Evolutionary conservation across 148 eudicot species (phyloP), one percentile per base, ranked within the genome.

Genomic region (Limonium bicolor): DNA sequence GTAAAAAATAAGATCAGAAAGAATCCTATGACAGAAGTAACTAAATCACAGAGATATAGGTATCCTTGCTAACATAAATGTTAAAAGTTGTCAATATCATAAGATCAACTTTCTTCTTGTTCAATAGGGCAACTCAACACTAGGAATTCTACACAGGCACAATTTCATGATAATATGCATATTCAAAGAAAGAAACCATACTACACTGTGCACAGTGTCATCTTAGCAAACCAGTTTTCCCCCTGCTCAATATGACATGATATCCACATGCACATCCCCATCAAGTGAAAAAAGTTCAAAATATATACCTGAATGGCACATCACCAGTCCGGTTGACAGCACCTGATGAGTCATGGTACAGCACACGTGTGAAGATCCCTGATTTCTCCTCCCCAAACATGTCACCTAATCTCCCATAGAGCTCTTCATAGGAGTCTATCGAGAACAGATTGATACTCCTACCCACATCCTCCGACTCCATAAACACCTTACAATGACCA

Each of bases 381-480:
- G 92, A 67, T 40, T 59, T 58, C 41, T 67, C 74, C 9, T 70
- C 47, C 10, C 69, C 70, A 41, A 79, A 80, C 81, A 86, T 68
- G 50, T 49, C 52, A 6, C 63, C 77, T n/a, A 86, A 61, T 63
- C 58, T 77, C 22, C 50, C 50, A 64, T 63, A 72, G 28, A 86
- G 53, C 53, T 86, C 83, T 58, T 76, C 94, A 45, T 82, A 82
- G 24, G 94, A 75, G 27, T 47, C 45, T 1, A 86, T 63, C 48
- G 64, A 32, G 0, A 75, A 65, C 11, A 82, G 79, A 49, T 78
- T 81, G 49, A 82, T 68, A 36, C 73, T 69, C 2, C 80, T 76
- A 25, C 79, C 85, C 40, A 73, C 71, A 22, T 73, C 80, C 60
- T 77, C 85, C 0, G 66, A 66, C 26, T 69, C 76, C 80, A 77